Conservation (phyloP, 2,329 filamentous ascomycete genomes). For the Fusarium oligoseptatum region DNA sequence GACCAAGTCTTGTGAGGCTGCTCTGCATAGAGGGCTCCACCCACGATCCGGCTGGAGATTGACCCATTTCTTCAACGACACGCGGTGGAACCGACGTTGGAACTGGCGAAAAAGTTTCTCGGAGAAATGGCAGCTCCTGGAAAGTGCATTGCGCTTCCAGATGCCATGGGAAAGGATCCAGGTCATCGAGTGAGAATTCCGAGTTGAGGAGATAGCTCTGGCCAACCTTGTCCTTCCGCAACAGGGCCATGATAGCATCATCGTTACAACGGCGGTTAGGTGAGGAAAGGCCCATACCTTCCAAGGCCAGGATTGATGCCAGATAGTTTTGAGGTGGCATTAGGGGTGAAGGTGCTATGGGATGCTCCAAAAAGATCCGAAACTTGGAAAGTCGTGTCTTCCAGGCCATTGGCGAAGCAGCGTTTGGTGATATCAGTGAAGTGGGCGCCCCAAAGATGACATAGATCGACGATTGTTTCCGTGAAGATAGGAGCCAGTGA, state of each 20-base stretch:
- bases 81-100: background rate
- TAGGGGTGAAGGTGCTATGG: too few species aligned
- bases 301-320: background rate
- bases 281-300: background rate
- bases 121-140: background rate
- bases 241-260: background rate
- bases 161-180: background rate
- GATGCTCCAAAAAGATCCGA: background rate
- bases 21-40: constrained; percentile 29
- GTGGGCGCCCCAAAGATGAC: fast-evolving
- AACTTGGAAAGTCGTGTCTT: background rate
- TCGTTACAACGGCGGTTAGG: too few species aligned
- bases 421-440: background rate
- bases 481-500: background rate
- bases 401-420: background rate
- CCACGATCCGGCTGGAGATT: constrained; percentile 22
- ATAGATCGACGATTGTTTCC: background rate
- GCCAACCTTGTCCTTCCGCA: background rate
- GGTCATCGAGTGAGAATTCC: background rate
- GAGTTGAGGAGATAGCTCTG: background rate
- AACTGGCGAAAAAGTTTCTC: background rate
- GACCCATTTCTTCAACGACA: background rate
- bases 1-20: background rate
- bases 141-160: background rate
- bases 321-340: background rate